A percentile compares a stretch with the other conserved stretches of the same genome.
These are phyloP conservation scores for Ustilago hordei DNA, from an alignment of 1,284 basidiomycete species.

Conservation along the genomic window DNA sequence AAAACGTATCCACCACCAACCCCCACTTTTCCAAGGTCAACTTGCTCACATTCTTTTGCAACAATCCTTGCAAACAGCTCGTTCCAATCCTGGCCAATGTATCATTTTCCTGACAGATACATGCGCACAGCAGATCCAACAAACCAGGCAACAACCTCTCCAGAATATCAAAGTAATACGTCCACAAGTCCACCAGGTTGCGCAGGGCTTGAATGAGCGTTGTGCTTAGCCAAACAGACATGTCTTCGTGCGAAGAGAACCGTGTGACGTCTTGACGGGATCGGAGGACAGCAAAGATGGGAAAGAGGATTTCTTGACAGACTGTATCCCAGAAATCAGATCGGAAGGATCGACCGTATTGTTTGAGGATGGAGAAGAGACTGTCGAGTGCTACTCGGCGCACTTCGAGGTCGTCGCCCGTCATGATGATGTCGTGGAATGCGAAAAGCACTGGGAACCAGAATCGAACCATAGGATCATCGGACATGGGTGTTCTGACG, in stretches of 20 bases:
- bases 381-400: constrained; percentile 88
- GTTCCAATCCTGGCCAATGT: constrained; percentile 97
- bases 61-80: constrained; percentile 93
- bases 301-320: constrained; percentile 95
- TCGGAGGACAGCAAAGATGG: constrained; percentile 95
- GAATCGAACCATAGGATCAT: constrained; percentile 72
- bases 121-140: constrained; percentile 91
- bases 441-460: constrained; percentile 97
- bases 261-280: constrained; percentile 83
- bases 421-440: constrained; percentile 99
- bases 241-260: constrained; percentile 96
- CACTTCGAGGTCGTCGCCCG: constrained; percentile 98
- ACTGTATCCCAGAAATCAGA: constrained; percentile 98
- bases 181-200: constrained; percentile 95
- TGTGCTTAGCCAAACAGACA: constrained; percentile 99
- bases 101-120: constrained; percentile 92
- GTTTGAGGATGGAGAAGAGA: constrained; percentile 92
- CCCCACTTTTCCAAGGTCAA: constrained; percentile 89
- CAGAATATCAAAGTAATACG: constrained; percentile 92
- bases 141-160: constrained; percentile 90
- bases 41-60: constrained; percentile 93
- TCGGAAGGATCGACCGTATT: constrained; percentile 86
- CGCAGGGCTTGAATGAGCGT: constrained; percentile 99
- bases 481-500: constrained; percentile 51
- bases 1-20: constrained; percentile 89